Evolutionary conservation across 2,329 filamentous ascomycete species (phyloP).

Genomic region (Venturiaceae sp.): DNA sequence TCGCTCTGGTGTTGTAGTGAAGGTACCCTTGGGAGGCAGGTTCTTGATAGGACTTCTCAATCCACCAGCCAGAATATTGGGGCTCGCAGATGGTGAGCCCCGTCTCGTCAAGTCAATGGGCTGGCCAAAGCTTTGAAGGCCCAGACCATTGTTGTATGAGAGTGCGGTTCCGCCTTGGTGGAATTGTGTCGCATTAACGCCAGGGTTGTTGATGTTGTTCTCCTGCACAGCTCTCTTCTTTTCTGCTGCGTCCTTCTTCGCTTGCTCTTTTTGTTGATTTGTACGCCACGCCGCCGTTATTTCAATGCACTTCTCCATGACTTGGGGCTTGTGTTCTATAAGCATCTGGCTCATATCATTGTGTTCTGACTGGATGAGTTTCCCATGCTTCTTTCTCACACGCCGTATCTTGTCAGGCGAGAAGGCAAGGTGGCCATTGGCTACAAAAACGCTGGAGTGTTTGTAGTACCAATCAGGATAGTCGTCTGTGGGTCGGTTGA

Average conservation of each 20-base stretch:
- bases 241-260: not conserved
- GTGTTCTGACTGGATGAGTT: constrained; percentile 35
- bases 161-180: not conserved
- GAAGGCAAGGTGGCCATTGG: constrained; percentile 65
- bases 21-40: no score
- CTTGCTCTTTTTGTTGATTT: not conserved
- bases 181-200: not conserved
- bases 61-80: not conserved
- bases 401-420: constrained; percentile 49
- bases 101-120: not conserved
- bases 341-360: constrained; percentile 48
- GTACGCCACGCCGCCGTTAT: constrained; percentile 16
- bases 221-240: not conserved
- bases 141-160: not conserved
- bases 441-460: constrained; percentile 72
- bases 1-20: no score
- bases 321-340: constrained; percentile 38
- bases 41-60: not conserved
- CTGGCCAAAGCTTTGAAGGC: not conserved
- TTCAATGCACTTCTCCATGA: constrained; percentile 35
- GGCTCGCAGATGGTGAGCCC: not conserved
- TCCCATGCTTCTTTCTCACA: constrained; percentile 48
- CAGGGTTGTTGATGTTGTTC: no score
- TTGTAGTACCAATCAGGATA: constrained; percentile 75
- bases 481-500: constrained; percentile 57